Percentiles rank a stretch among this genome's conserved stretches.
Evolutionary conservation across 108 stramenopile species (phyloP).

Genomic region (Cyclostephanos invisitatus): DNA sequence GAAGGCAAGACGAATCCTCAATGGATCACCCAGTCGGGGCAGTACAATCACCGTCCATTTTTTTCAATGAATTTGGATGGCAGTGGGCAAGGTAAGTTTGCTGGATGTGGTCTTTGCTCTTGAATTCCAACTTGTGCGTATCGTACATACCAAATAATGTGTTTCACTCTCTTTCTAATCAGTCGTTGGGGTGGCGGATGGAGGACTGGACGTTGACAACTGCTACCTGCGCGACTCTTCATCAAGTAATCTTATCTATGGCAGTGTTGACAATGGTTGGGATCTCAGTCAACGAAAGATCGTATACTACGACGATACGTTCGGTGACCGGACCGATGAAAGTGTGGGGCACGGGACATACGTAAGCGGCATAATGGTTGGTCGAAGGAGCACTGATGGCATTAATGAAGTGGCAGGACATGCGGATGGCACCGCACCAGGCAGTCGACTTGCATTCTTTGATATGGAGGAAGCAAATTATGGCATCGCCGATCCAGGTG

Average conservation of each 20-base stretch:
- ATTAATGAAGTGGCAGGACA: slow-evolving; percentile 28
- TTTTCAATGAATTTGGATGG: slow-evolving; percentile 49
- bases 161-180: background rate
- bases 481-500: slow-evolving; percentile 45
- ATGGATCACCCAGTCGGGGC: slow-evolving; percentile 47
- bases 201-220: slow-evolving; percentile 54
- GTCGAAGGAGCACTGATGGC: slow-evolving; percentile 47
- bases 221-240: slow-evolving; percentile 56
- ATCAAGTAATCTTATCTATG: slow-evolving; percentile 19
- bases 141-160: background rate
- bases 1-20: slow-evolving; percentile 36
- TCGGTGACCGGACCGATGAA: slow-evolving; percentile 31
- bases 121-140: background rate
- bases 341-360: slow-evolving; percentile 55
- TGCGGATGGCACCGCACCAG: slow-evolving; percentile 52
- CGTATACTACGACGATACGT: slow-evolving; percentile 48
- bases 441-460: slow-evolving; percentile 51
- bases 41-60: slow-evolving; percentile 40
- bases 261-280: slow-evolving; percentile 19
- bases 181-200: slow-evolving; percentile 53
- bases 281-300: slow-evolving; percentile 43
- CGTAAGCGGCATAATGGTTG: slow-evolving; percentile 51
- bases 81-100: slow-evolving; percentile 32
- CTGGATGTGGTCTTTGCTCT: background rate
- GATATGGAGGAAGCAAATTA: slow-evolving; percentile 47